These are phyloP conservation scores for Cucumis melo DNA, from an alignment of 306 rosid genomes.

Conservation along the genomic window DNA sequence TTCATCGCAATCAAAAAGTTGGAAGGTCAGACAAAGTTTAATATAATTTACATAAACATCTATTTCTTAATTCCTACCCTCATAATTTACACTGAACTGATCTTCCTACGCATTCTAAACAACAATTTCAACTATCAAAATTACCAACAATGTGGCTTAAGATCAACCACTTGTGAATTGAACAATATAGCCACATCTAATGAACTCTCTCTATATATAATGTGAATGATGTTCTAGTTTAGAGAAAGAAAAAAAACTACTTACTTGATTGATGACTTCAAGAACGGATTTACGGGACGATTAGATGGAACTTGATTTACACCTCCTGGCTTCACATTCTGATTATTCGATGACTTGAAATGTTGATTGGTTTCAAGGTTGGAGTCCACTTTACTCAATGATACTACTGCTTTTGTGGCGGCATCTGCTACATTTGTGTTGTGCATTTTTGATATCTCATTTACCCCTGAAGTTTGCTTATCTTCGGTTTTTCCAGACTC, in stretches of 20 bases:
- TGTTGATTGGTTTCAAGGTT: slow-evolving; percentile 15
- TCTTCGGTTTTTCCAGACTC: slow-evolving; percentile 16
- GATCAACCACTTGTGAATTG: neutral
- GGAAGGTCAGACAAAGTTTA: neutral
- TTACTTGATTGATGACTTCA: slow-evolving; percentile 64
- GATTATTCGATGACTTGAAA: slow-evolving; percentile 23
- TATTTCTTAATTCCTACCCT: neutral
- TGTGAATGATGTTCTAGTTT: neutral
- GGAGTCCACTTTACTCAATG: slow-evolving; percentile 14
- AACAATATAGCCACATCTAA: neutral
- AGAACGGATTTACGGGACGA: slow-evolving; percentile 68
- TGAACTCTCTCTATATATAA: neutral
- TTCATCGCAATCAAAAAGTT: neutral
- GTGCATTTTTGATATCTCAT: slow-evolving; percentile 22
- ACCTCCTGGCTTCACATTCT: slow-evolving; percentile 25
- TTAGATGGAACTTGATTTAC: slow-evolving; percentile 26
- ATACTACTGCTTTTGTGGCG: slow-evolving; percentile 21
- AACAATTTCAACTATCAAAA: neutral
- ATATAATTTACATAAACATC: neutral
- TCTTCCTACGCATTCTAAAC: neutral
- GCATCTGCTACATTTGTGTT: slow-evolving; percentile 16
- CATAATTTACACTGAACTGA: neutral
- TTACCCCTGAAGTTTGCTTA: slow-evolving; percentile 12
- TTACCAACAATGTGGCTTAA: neutral
- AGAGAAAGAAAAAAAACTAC: neutral